Base-by-base conservation (phyloP, 768 basidiomycete species). In the Mrakia gelida region DNA sequence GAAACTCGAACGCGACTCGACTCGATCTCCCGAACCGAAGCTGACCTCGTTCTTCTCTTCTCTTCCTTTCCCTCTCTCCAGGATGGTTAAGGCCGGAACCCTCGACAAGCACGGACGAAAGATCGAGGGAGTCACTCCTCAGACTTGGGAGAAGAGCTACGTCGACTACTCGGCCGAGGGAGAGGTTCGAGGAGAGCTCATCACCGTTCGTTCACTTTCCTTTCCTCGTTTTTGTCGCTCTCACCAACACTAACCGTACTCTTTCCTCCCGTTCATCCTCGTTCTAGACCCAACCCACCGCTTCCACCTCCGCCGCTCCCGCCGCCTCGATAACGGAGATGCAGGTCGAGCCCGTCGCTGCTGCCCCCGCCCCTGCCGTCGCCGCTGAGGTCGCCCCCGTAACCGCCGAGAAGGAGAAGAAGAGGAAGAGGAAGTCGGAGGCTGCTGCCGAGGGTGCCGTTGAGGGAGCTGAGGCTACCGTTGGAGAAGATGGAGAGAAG, bases 51-150 rank as follows among this genome's bases (percentile, higher is more conserved):
- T 9, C 32, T 21, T 6, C 43, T 30, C 38, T 7, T 43, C 45
- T 28, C 61, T 3, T 52, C 28, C 26, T 9, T 67, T 49, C 41
- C 30, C n/a, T 7, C 21, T 49, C 30, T 13, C 30, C 28, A 63
- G 75, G 85, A 88, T 99, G 89, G 90, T 97, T 82, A 97, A 96
- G 87, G 94, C 94, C n/a, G 95, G 96, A 70, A 93, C 94, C 84
- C 90, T 99, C 72, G 92, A 95, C 82, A 98, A 94, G 86, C 92
- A 94, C 84, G 97, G 97, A 30, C 91, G 96, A 84, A 91, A 92
- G 82, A 88, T 93, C 72, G 90, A 92, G 1, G 92, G 92, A 61
- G 89, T 91, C 65, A 99, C 97, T 0, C 97, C 97, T 28, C 86
- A 90, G 21, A 90, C 92, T 73, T 98, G 97, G 97, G 92, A 88